Evolutionary conservation across 164 flowering plant genomes (phyloP), one percentile per base, ranked within the genome.

Genomic region (Litsea cubeba): DNA sequence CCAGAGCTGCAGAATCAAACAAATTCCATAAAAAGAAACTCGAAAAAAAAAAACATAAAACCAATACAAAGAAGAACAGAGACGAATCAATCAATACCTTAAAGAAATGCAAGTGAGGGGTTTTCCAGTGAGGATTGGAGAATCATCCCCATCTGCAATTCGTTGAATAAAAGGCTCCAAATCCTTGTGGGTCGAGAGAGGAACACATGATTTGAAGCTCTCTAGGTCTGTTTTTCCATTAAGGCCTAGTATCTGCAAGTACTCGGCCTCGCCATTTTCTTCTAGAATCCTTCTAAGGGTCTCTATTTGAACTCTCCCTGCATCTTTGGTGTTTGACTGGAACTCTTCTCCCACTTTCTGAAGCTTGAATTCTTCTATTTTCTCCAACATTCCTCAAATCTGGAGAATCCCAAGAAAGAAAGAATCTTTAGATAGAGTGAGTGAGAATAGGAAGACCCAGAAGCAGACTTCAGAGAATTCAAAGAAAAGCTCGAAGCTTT

Each of bases 221-320:
- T 85, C 87, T 0, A 85, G 83, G 64, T 93, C 97, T 2, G 97
- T 95, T 76, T 87, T 88, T 71, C 97, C 99, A 78, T 82, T 64
- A 10, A 95, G 89, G 14, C 97, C 97, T 25, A 75, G 74, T 46
- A 81, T 79, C 81, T 72, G 84, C 77, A 95, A 76, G 74, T 95
- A 95, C 83, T 90, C 92, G 1, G 91, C 83, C 8, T 78, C 75
- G 3, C 87, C 83, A 76, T 95, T 95, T 72, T 88, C 88, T 75
- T 90, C 86, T 68, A 95, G 75, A 81, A 95, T 93, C 75, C 80
- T 88, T 78, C 72, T 63, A 1, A 95, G 88, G 1, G 94, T 90
- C 77, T 93, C 90, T 46, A 25, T 79, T 77, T 95, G 99, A 69
- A 93, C 86, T 74, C 76, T 85, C 71, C 69, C 91, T 0, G 89